phyloP scores from a whole-genome alignment of 1,139 yeast genomes.

The Entelexis paramagnoliae region DNA sequence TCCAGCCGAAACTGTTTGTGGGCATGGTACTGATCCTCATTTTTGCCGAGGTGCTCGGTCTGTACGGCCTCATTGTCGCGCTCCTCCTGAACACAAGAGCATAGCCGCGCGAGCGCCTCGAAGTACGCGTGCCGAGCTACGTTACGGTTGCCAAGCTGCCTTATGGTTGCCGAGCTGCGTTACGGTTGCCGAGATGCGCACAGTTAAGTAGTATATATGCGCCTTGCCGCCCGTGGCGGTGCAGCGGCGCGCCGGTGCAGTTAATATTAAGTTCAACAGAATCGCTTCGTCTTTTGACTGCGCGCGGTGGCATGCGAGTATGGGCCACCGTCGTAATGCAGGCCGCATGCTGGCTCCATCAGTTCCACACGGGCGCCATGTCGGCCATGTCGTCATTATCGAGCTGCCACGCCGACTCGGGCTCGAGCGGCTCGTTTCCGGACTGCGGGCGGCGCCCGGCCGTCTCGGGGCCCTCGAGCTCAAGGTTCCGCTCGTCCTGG shows the following conservation, averaged over 20 bases:
- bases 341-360: no score
- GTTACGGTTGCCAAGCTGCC: no score
- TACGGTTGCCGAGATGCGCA: no score
- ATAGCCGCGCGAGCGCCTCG: slow-evolving; percentile 24
- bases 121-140: no score
- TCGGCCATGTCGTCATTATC: slow-evolving; percentile 9
- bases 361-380: slow-evolving; percentile 12
- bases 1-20: slow-evolving; percentile 92
- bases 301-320: no score
- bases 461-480: slow-evolving; percentile 12
- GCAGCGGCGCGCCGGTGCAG: no score
- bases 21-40: slow-evolving; percentile 91
- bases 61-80: slow-evolving; percentile 96
- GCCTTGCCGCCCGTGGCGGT: no score
- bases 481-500: slow-evolving; percentile 8
- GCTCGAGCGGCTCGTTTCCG: slow-evolving; percentile 12
- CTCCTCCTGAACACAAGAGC: slow-evolving; percentile 95
- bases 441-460: slow-evolving; percentile 13
- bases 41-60: slow-evolving; percentile 97
- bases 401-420: background rate
- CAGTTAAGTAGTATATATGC: no score
- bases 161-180: no score
- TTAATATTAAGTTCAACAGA: no score
- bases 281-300: no score
- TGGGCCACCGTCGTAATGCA: no score